Evolutionary conservation across 1,139 yeast genomes (phyloP).

Genomic region (Zygosaccharomyces sapae): DNA sequence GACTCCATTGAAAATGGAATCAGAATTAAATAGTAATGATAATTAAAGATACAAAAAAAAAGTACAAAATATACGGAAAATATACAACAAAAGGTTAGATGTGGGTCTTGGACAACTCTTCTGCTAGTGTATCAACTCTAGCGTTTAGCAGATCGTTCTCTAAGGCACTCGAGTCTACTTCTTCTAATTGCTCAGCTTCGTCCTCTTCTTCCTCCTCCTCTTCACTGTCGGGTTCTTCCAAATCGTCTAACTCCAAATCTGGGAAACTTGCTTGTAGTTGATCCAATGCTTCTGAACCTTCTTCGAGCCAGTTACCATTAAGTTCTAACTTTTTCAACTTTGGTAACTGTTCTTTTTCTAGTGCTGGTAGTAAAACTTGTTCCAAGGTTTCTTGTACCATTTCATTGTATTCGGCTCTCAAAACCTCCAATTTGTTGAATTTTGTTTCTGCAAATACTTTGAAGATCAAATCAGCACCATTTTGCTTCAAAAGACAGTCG

Average conservation of each 20-base stretch:
- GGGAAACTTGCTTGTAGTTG: conserved; percentile 54
- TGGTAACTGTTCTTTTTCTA: conserved; percentile 54
- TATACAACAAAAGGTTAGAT: conserved; percentile 26
- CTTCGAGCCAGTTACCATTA: conserved; percentile 87
- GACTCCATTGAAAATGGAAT: conserved; percentile 38
- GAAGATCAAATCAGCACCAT: conserved; percentile 59
- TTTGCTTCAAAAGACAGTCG: conserved; percentile 79
- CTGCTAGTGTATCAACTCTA: conserved; percentile 55
- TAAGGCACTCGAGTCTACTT: conserved; percentile 52
- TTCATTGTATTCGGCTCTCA: conserved; percentile 87
- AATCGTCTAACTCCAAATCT: conserved; percentile 84
- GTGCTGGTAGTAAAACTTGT: conserved; percentile 46
- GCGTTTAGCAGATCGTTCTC: conserved; percentile 54
- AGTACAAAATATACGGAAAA: too few relatives aligned
- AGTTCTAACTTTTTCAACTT: conserved; percentile 65
- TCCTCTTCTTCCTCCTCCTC: conserved; percentile 62
- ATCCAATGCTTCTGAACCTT: conserved; percentile 60
- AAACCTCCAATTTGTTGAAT: conserved; percentile 46
- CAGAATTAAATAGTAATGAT: conserved; percentile 18
- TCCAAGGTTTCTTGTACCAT: conserved; percentile 62
- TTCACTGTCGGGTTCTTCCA: conserved; percentile 85
- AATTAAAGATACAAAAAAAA: too few relatives aligned
- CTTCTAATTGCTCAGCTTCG: conserved; percentile 49
- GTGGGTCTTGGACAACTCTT: conserved; percentile 52
- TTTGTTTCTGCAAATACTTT: conserved; percentile 45